Base-by-base conservation (phyloP, 2,329 filamentous ascomycete species). In the Pezizomycotina sp. region DNA sequence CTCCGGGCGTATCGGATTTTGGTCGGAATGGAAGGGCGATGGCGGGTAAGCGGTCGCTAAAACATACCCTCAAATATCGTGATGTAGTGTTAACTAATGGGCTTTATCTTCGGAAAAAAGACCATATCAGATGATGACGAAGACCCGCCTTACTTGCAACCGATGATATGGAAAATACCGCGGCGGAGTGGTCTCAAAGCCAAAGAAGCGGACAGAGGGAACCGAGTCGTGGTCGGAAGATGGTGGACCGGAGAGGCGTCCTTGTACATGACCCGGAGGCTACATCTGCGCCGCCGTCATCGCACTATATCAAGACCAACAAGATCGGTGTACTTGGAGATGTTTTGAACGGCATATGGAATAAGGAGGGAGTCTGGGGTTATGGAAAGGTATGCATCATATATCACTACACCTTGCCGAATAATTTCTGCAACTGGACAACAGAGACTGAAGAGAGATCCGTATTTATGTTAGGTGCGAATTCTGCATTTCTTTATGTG, bases 401-500 rank as follows among this genome's bases (percentile, higher is more conserved):
- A 4, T 1, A 3, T 20, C 13, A 3, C 31, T 24, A n/a, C 7
- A 6, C 18, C 18, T 18, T 12, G 23, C 6, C 23, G 6, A 6
- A 22, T 9, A 32, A 15, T 12, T 21, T 26, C 8, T 16, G 29
- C 14, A 25, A 25, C 30, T 36, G 5, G 7, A 12, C 2, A 22
- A 7, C 15, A 21, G n/a, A n/a, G n/a, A n/a, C n/a, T n/a, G n/a
- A n/a, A n/a, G n/a, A n/a, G n/a, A n/a, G n/a, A 8, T 8, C 13
- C 8, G 13, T n/a, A n/a, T 24, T 7, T 14, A 15, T 19, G 10
- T 27, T 13, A 50, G 69, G 77, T 6, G 81, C 83, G 23, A 95
- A 95, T 55, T 73, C 79, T 9, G 91, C 83, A 1, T 98, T 95
- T 53, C 65, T 95, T 31, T 92, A 95, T 59, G 79, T 75, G 0